Conservation (phyloP, 352 stramenopile species). For the Phytophthora podocarpi region DNA sequence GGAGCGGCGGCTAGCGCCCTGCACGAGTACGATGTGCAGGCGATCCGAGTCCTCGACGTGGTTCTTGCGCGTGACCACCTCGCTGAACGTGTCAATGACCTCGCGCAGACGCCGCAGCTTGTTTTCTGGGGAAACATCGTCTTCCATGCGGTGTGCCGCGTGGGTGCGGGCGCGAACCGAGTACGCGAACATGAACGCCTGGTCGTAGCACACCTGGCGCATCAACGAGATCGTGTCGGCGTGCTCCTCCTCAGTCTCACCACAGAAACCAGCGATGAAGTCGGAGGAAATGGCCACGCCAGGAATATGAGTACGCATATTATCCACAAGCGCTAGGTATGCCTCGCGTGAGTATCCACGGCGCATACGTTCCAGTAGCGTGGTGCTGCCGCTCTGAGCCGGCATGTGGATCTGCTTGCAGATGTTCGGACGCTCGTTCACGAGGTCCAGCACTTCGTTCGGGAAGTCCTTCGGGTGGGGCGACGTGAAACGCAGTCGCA, state of each 20-base stretch:
- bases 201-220: conserved; percentile 92
- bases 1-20: conserved; percentile 90
- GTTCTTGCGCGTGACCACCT: conserved; percentile 93
- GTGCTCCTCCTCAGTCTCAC: conserved; percentile 98
- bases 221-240: conserved; percentile 91
- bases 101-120: conserved; percentile 96
- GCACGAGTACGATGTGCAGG: conserved; percentile 95
- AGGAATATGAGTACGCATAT: conserved; percentile 87
- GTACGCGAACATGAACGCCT: conserved; percentile 99
- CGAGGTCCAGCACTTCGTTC: conserved; percentile 90
- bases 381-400: conserved; percentile 95
- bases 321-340: conserved; percentile 96
- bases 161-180: conserved; percentile 96
- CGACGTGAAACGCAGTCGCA: conserved; percentile 99
- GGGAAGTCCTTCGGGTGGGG: conserved; percentile 99
- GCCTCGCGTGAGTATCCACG: conserved; percentile 96
- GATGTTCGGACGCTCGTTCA: conserved; percentile 94
- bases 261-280: conserved; percentile 99
- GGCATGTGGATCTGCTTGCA: conserved; percentile 99
- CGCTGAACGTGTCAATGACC: conserved; percentile 95
- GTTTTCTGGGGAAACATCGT: conserved; percentile 94
- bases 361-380: conserved; percentile 92
- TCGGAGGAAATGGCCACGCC: conserved; percentile 92
- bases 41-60: conserved; percentile 90
- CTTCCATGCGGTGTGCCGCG: conserved; percentile 93